Base-by-base conservation (phyloP, 1,284 basidiomycete genomes). In the Ceratobasidium theobromae region DNA sequence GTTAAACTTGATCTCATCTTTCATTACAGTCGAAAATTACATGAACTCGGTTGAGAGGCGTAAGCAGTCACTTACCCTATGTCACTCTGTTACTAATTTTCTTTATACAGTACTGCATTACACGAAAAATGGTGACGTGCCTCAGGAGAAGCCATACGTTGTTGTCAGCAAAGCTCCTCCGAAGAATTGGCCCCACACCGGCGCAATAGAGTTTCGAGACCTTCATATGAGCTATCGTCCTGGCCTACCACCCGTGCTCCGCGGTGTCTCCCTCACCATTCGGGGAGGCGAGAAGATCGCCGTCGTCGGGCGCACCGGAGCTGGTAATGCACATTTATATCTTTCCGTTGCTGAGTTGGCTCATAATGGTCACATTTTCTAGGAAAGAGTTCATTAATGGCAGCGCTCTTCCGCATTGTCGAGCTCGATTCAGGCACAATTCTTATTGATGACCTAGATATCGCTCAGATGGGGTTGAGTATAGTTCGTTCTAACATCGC, bases 21-120 rank as follows among this genome's bases (percentile, higher is more conserved):
- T 60, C 53, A 12, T 53, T 33, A 51, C 49, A 68, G 8, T 62
- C 32, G 52, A 87, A 81, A 88, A 87, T 72, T 84, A 87, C 72
- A 84, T 91, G 83, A 89, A 89, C 73, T 82, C 86, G 1, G 86
- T 89, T 1, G 88, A 92, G 75, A 77, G 87, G 71, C 79, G 83
- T 83, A 71, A 69, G 76, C 72, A n/a, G n/a, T n/a, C n/a, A n/a
- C n/a, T n/a, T 64, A 4, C 62, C 21, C 49, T 68, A 49, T 57
- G 62, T 33, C 49, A 41, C 51, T 14, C n/a, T 53, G 18, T 45
- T 12, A 64, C 30, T 5, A 16, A 52, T 41, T 51, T 14, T 71
- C 45, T 32, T 51, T 57, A 54, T 4, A 25, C 71, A 81, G 81
- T 90, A 3, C 75, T 86, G 1, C 81, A 86, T 70, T 91, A 90